Percentiles rank a stretch among this genome's conserved stretches.
Conservation (phyloP, 2,329 filamentous ascomycete genomes). For the Fonsecaea pedrosoi region DNA sequence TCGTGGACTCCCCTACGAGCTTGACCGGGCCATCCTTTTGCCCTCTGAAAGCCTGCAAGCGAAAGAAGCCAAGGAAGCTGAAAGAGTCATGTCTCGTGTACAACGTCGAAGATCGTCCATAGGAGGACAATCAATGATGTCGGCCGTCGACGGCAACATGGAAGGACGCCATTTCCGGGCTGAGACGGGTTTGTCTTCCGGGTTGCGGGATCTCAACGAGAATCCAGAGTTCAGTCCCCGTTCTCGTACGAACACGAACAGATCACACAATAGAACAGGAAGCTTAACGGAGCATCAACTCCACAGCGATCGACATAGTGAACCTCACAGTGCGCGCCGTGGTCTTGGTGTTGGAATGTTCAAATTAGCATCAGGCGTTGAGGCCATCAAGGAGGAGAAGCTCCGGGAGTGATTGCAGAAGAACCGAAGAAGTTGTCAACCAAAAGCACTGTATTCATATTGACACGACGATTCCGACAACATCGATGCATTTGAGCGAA, state of each 20-base stretch:
- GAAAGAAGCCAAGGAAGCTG: constrained; percentile 40
- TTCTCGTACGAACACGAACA: constrained; percentile 32
- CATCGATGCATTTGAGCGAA: constrained; percentile 26
- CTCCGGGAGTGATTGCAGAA: background rate
- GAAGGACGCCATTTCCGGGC: constrained; percentile 33
- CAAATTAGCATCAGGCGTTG: constrained; percentile 25
- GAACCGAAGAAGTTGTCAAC: background rate
- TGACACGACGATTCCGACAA: constrained; percentile 6
- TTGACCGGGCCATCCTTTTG: constrained; percentile 73
- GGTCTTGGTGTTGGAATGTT: constrained; percentile 28
- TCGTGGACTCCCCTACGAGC: constrained; percentile 69
- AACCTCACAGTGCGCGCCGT: constrained; percentile 24
- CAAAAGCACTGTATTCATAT: background rate
- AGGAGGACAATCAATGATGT: constrained; percentile 29
- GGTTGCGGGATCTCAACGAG: constrained; percentile 16
- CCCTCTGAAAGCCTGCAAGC: constrained; percentile 55
- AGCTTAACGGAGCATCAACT: constrained; percentile 22
- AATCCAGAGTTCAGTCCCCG: constrained; percentile 3
- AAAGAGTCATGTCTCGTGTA: constrained; percentile 32
- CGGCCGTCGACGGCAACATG: constrained; percentile 33
- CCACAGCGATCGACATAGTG: constrained; percentile 1
- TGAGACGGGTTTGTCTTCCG: constrained; percentile 35
- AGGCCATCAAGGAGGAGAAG: constrained; percentile 29
- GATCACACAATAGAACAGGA: constrained; percentile 18
- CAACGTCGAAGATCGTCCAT: constrained; percentile 34